Evolutionary conservation across 73 alveolate species (phyloP).

Genomic region (Paramecium octaurelia): DNA sequence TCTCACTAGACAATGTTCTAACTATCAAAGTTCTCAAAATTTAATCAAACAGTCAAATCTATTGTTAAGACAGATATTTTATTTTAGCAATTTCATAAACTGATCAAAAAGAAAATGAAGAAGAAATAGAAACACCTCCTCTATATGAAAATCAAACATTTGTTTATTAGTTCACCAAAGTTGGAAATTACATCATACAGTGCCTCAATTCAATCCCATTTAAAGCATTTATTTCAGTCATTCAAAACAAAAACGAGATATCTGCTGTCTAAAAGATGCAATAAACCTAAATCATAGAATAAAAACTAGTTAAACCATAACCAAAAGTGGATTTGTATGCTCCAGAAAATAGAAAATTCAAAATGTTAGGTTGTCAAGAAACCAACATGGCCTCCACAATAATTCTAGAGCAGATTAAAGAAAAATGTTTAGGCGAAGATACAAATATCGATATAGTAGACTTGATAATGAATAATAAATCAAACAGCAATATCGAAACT

Average conservation of each 20-base stretch:
- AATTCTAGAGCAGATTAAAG: neutral
- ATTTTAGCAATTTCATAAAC: neutral
- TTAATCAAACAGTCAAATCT: neutral
- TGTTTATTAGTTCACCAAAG: neutral
- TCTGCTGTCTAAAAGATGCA: neutral
- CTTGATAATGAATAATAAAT: neutral
- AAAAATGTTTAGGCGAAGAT: neutral
- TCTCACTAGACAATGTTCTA: neutral
- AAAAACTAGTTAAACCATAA: neutral
- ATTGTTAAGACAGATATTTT: constrained; percentile 3
- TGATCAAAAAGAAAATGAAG: neutral
- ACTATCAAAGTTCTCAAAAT: neutral
- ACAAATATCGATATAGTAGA: neutral
- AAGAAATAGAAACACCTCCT: constrained; percentile 47
- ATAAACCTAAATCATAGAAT: neutral
- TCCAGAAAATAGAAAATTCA: neutral
- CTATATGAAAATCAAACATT: neutral
- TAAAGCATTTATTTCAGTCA: neutral
- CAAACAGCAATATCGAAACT: neutral
- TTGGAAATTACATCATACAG: neutral
- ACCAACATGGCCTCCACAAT: neutral
- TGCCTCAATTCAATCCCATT: constrained; percentile 11
- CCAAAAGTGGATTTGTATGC: neutral
- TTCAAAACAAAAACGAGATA: neutral
- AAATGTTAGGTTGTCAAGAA: neutral